These are phyloP conservation scores for Russula emetica DNA, from an alignment of 768 basidiomycete genomes.

Conservation along the genomic window DNA sequence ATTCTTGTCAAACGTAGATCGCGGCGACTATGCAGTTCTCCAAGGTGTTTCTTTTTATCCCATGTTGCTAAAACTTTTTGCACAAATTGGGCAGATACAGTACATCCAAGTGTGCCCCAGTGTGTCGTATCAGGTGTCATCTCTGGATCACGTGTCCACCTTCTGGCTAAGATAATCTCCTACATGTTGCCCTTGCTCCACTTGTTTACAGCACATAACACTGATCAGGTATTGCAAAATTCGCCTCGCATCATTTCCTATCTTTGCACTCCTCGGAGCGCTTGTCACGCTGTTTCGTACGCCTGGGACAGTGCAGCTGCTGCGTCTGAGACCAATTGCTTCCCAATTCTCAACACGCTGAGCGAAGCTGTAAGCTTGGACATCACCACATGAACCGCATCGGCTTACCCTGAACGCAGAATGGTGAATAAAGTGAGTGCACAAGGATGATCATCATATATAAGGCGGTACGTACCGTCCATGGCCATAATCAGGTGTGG, in stretches of 20 bases:
- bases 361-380: constrained; percentile 23
- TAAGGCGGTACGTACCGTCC: constrained; percentile 50
- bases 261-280: neutral
- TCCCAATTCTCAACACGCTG: constrained; percentile 35
- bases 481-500: constrained; percentile 74
- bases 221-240: constrained; percentile 17
- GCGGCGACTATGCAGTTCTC: constrained; percentile 17
- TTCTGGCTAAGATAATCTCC: constrained; percentile 18
- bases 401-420: constrained; percentile 29
- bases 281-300: constrained; percentile 23
- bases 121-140: constrained; percentile 15
- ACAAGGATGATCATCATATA: neutral
- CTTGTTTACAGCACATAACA: constrained; percentile 10
- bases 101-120: neutral
- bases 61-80: constrained; percentile 15
- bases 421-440: constrained; percentile 9
- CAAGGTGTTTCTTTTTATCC: constrained; percentile 15
- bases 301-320: constrained; percentile 36
- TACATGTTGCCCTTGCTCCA: constrained; percentile 10
- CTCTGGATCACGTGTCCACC: neutral
- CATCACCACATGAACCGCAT: constrained; percentile 12
- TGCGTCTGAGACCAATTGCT: constrained; percentile 39
- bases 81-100: constrained; percentile 4
- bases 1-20: constrained; percentile 27
- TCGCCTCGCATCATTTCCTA: neutral